These are phyloP conservation scores for Chrysoporthe deuterocubensis DNA, from an alignment of 2,329 filamentous ascomycete species.

Conservation along the genomic window DNA sequence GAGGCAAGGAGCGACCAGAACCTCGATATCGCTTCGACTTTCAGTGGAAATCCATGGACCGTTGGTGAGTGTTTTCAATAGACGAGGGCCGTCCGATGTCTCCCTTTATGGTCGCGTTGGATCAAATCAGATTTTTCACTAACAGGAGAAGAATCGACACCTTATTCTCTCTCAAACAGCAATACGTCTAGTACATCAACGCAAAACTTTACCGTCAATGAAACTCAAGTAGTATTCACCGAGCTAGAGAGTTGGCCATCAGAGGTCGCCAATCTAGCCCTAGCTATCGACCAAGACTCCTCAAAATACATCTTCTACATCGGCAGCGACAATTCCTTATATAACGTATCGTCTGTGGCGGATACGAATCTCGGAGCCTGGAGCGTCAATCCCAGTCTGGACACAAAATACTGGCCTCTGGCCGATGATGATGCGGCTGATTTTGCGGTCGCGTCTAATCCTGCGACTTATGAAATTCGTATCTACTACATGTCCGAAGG, in stretches of 20 bases:
- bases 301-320: slow-evolving; percentile 16
- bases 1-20: slow-evolving; percentile 12
- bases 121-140: background rate
- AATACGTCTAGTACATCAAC: slow-evolving; percentile 16
- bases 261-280: background rate
- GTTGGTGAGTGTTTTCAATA: background rate
- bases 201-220: slow-evolving; percentile 14
- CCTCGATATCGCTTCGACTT: background rate
- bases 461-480: slow-evolving; percentile 11
- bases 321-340: slow-evolving; percentile 9
- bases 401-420: slow-evolving; percentile 15
- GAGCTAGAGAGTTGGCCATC: background rate
- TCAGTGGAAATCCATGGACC: background rate
- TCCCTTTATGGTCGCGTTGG: background rate
- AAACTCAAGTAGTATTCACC: background rate
- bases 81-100: background rate
- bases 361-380: slow-evolving; percentile 9
- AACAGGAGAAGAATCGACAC: slow-evolving; percentile 4
- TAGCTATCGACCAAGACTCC: slow-evolving; percentile 13
- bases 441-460: slow-evolving; percentile 14
- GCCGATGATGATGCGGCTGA: slow-evolving; percentile 9
- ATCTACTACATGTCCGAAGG: slow-evolving; percentile 19
- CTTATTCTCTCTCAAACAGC: slow-evolving; percentile 11
- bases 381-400: slow-evolving; percentile 5
- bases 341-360: slow-evolving; percentile 2